Evolutionary conservation across 1,139 yeast genomes (phyloP).

Genomic region (Protomyces lactucae-debilis): DNA sequence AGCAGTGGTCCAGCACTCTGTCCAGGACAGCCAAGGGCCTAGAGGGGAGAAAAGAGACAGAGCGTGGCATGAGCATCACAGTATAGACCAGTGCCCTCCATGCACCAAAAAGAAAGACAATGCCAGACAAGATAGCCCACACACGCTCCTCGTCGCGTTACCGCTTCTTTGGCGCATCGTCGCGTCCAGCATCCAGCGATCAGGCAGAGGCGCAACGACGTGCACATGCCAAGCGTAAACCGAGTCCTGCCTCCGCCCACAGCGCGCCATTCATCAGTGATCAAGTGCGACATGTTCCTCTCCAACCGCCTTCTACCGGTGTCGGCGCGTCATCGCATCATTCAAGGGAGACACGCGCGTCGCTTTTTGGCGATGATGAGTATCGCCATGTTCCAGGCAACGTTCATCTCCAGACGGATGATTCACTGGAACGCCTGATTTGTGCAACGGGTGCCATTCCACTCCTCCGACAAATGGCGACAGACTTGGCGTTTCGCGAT

Average conservation of each 20-base stretch:
- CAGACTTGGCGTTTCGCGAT: conserved; percentile 50
- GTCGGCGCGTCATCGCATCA: background rate
- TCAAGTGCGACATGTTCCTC: background rate
- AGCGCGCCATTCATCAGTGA: background rate
- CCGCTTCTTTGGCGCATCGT: background rate
- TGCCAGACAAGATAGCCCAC: background rate
- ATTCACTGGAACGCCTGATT: conserved; percentile 42
- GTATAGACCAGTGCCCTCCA: no score
- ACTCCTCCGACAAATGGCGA: conserved; percentile 48
- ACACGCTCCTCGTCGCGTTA: background rate
- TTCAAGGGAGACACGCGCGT: background rate
- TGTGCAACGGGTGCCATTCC: conserved; percentile 44
- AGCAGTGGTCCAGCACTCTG: no score
- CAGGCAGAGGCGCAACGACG: background rate
- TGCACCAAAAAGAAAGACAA: background rate
- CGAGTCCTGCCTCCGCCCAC: background rate
- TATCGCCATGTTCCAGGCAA: conserved; percentile 38
- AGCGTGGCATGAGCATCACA: no score
- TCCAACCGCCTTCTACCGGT: background rate
- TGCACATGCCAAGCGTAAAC: background rate
- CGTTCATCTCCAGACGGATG: conserved; percentile 41
- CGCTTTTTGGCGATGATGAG: conserved; percentile 11
- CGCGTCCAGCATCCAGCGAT: background rate
- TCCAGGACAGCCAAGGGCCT: no score
- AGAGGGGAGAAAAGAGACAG: no score